Evolutionary conservation across 345 rosid species (phyloP).

Genomic region (Eucalyptus erythrocorys): DNA sequence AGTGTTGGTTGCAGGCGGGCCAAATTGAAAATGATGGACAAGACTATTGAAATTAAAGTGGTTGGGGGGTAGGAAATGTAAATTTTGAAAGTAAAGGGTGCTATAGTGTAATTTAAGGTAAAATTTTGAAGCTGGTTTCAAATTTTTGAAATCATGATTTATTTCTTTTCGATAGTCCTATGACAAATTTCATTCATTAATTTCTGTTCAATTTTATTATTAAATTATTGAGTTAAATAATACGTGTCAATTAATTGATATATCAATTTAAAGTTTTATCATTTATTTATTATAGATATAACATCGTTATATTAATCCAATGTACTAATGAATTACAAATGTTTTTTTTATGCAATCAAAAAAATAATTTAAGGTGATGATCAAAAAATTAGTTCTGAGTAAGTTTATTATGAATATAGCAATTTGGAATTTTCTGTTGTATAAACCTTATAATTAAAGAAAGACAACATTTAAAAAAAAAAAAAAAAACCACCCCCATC

Average conservation of each 20-base stretch:
- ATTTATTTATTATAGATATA: rapidly evolving
- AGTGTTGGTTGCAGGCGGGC: background rate
- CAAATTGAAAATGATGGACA: background rate
- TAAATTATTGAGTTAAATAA: rapidly evolving
- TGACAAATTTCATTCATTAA: rapidly evolving
- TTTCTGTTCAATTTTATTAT: rapidly evolving
- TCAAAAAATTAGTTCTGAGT: no score
- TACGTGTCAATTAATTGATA: rapidly evolving
- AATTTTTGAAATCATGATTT: background rate
- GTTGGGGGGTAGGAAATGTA: background rate
- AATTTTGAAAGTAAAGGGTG: background rate
- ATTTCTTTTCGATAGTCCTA: rapidly evolving
- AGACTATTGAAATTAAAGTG: background rate
- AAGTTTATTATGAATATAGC: no score
- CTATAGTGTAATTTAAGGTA: background rate
- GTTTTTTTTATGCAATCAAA: no score
- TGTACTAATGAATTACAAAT: no score
- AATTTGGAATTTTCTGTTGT: no score
- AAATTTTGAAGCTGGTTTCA: background rate
- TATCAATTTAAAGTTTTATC: rapidly evolving
- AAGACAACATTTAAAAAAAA: no score
- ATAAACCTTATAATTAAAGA: no score
- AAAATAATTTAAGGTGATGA: no score
- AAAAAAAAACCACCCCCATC: background rate
- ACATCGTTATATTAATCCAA: no score